Conservation (phyloP, 75 land plant species). For the Gnetum montanum region DNA sequence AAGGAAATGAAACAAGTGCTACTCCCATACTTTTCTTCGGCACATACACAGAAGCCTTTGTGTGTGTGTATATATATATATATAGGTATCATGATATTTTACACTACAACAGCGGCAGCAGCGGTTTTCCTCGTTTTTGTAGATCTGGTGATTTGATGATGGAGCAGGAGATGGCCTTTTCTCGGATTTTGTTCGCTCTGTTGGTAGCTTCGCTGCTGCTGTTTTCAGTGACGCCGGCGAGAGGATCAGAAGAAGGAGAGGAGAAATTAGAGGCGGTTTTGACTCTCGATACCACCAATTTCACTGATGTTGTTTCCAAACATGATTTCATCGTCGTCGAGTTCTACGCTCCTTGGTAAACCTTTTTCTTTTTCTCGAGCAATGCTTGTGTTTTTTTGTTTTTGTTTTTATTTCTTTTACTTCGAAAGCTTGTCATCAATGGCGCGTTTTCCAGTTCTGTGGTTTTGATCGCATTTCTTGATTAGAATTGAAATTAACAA, state of each 20-base stretch:
- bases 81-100: no score
- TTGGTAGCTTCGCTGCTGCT: no score
- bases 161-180: no score
- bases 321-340: constrained; percentile 83
- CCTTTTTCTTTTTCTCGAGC: neutral
- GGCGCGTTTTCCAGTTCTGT: neutral
- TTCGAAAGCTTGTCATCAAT: neutral
- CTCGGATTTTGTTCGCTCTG: no score
- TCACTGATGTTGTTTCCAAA: constrained; percentile 34
- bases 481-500: no score
- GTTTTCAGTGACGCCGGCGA: neutral
- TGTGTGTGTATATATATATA: no score
- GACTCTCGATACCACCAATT: constrained; percentile 39
- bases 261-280: constrained; percentile 13
- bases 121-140: no score
- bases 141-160: no score
- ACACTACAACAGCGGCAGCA: no score
- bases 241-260: neutral
- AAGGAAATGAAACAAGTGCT: no score
- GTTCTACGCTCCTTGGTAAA: constrained; percentile 91
- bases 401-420: neutral
- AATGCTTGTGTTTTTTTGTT: neutral
- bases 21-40: no score
- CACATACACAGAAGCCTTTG: no score
- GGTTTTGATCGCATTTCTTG: neutral